Percentiles rank a stretch among this genome's conserved stretches.
Evolutionary conservation across 306 rosid species (phyloP).

Genomic region (Cercis canadensis): DNA sequence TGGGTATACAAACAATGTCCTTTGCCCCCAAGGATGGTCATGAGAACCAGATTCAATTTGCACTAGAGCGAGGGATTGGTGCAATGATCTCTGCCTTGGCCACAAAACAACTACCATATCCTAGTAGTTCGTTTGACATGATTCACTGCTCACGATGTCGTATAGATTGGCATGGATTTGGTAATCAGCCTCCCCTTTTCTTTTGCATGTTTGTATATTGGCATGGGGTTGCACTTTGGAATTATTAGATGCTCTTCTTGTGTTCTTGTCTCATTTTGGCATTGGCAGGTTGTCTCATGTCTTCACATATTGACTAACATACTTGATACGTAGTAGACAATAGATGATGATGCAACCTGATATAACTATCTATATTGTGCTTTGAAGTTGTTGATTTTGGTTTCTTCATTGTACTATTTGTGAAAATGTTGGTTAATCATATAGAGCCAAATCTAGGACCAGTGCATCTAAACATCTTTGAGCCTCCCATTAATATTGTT

Average conservation of each 20-base stretch:
- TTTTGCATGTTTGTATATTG: conserved; percentile 24
- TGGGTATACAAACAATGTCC: conserved; percentile 87
- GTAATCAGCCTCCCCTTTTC: conserved; percentile 50
- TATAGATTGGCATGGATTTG: conserved; percentile 85
- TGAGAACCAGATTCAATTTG: conserved; percentile 96
- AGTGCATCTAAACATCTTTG: no score
- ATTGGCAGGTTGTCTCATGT: background rate
- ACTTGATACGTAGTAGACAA: no score
- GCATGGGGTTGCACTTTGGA: conserved; percentile 13
- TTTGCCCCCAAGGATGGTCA: conserved; percentile 98
- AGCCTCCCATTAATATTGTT: no score
- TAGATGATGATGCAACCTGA: no score
- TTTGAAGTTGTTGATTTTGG: no score
- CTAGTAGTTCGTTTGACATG: conserved; percentile 87
- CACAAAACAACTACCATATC: conserved; percentile 88
- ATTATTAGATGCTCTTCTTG: conserved; percentile 10
- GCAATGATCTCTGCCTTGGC: conserved; percentile 89
- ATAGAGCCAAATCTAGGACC: no score
- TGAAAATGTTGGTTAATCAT: no score
- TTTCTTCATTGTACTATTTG: no score
- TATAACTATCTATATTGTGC: no score
- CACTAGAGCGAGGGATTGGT: conserved; percentile 91
- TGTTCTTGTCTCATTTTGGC: conserved; percentile 4
- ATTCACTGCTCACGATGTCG: conserved; percentile 97
- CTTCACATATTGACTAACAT: no score